phyloP scores from a whole-genome alignment of 306 rosid species.

The Trifolium fragiferum region DNA sequence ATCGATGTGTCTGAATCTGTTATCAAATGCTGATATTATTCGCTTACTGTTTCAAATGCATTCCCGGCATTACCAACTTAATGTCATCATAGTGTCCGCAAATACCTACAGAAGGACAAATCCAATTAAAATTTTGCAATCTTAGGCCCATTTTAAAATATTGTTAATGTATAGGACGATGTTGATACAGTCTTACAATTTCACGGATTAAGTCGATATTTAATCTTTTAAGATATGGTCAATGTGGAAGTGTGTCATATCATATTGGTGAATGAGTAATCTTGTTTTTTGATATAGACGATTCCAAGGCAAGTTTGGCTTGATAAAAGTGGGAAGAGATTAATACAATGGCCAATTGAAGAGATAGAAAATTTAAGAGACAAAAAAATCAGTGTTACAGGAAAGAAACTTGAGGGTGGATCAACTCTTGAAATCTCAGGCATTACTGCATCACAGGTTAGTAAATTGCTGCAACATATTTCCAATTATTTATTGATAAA shows the following conservation, averaged over 20 bases:
- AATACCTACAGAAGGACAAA: too few species aligned
- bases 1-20: background rate
- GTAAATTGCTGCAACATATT: slow-evolving; percentile 5
- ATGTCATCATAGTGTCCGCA: too few species aligned
- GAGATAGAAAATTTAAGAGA: slow-evolving; percentile 54
- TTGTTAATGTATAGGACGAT: too few species aligned
- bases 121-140: too few species aligned
- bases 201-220: too few species aligned
- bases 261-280: slow-evolving; percentile 11
- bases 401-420: slow-evolving; percentile 47
- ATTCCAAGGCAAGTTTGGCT: slow-evolving; percentile 74
- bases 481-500: background rate
- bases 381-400: slow-evolving; percentile 41
- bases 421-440: slow-evolving; percentile 55
- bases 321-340: slow-evolving; percentile 50
- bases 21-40: too few species aligned
- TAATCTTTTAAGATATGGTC: background rate
- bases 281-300: slow-evolving; percentile 42
- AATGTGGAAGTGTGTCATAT: background rate
- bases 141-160: too few species aligned
- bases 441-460: slow-evolving; percentile 70
- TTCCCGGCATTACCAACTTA: too few species aligned
- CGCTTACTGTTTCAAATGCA: too few species aligned
- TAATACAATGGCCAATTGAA: slow-evolving; percentile 72
- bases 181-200: too few species aligned